phyloP scores from a whole-genome alignment of 2,329 filamentous ascomycete species.

The Talaromyces sp. region DNA sequence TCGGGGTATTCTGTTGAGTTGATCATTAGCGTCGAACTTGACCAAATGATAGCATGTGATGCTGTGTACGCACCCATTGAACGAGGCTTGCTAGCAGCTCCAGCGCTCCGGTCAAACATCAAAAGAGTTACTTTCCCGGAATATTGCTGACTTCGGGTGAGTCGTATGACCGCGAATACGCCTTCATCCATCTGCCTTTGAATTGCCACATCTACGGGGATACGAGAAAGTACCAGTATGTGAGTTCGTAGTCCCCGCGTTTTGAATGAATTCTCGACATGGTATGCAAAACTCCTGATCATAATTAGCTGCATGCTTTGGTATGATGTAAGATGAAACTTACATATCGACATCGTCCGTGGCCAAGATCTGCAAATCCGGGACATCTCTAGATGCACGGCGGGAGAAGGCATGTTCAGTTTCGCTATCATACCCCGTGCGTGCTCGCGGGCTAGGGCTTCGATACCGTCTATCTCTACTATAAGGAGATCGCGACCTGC shows the following conservation, averaged over 20 bases:
- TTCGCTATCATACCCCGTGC: conserved; percentile 55
- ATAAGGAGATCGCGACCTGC: conserved; percentile 67
- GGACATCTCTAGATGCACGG: conserved; percentile 69
- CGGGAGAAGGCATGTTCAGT: conserved; percentile 67
- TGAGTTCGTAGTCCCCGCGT: conserved; percentile 69
- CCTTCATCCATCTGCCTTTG: conserved; percentile 83
- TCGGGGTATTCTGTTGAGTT: conserved; percentile 66
- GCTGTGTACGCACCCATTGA: conserved; percentile 59
- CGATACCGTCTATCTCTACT: conserved; percentile 61
- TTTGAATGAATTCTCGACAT: conserved; percentile 73
- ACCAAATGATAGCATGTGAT: not conserved
- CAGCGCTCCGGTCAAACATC: conserved; percentile 75
- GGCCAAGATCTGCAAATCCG: conserved; percentile 84
- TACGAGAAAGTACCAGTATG: conserved; percentile 72
- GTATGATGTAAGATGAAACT: conserved; percentile 21
- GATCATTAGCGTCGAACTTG: conserved; percentile 14
- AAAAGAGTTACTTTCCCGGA: conserved; percentile 74
- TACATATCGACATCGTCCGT: conserved; percentile 67
- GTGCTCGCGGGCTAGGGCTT: conserved; percentile 63
- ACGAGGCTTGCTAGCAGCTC: conserved; percentile 64
- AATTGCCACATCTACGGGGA: conserved; percentile 74
- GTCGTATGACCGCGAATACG: conserved; percentile 76
- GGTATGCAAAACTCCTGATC: conserved; percentile 69
- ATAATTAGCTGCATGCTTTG: not conserved
- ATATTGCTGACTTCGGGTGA: conserved; percentile 66